Percentiles rank a stretch among this genome's conserved stretches.
Evolutionary conservation across 331 rosid species (phyloP).

Genomic region (Phaseolus coccineus): DNA sequence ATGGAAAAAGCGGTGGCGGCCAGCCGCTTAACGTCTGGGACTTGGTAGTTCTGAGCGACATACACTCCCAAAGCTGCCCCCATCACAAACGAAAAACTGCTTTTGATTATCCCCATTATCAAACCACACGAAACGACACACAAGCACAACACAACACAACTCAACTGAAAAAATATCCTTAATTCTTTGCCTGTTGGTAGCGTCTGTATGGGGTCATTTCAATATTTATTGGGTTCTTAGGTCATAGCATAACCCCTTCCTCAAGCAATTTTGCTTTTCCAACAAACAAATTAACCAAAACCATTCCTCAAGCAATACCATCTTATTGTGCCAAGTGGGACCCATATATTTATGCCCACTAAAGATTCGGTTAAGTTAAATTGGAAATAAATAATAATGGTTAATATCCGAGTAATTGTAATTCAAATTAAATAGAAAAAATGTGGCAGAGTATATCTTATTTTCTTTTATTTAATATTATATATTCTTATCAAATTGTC

Average conservation of each 20-base stretch:
- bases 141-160: neutral
- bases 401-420: no score
- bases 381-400: neutral
- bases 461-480: neutral
- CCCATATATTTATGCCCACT: neutral
- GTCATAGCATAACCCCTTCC: slow-evolving; percentile 16
- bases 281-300: neutral
- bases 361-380: neutral
- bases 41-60: slow-evolving; percentile 39
- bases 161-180: neutral
- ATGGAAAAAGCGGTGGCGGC: slow-evolving; percentile 34
- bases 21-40: slow-evolving; percentile 8
- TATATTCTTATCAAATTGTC: no score
- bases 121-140: neutral
- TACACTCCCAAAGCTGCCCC: slow-evolving; percentile 29
- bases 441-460: neutral
- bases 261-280: slow-evolving; percentile 17
- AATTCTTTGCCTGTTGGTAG: neutral
- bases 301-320: neutral
- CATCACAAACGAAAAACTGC: neutral
- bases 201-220: neutral
- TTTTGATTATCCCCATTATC: slow-evolving; percentile 32
- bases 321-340: neutral
- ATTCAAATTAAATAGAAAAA: no score
- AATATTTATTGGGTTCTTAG: neutral